Base-by-base conservation (phyloP, 2,329 filamentous ascomycete genomes). In the Epichloe uncinata region DNA sequence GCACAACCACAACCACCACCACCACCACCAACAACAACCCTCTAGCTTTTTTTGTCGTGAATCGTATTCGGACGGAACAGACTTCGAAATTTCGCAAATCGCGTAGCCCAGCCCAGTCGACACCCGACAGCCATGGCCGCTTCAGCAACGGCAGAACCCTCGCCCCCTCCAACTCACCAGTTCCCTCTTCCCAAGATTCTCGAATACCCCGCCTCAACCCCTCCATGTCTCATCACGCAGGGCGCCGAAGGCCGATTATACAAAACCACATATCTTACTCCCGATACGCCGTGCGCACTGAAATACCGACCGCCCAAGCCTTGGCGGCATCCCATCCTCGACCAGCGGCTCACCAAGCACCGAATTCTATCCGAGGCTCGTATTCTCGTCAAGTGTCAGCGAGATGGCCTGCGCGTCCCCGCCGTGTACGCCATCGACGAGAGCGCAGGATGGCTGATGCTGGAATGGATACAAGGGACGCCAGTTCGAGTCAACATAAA, bases 171-270 rank as follows among this genome's bases (percentile, higher is more conserved):
- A 47, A 48, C 55, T 22, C 58, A 63, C 47, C 54, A 58, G 50
- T 73, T 73, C 58, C 68, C 73, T 56, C 81, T 86, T 54, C 84
- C 84, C 37, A 66, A 73, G 35, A 76, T 84, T 57, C 84, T 89
- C 66, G 73, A 74, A 52, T 71, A 80, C 70, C 77, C 78, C 63
- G 71, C 77, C 54, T 72, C 79, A 38, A 66, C 72, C 57, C 67
- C 78, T 45, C 81, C 87, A 55, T 67, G 64, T 45, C 85, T 95
- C 61, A 79, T 97, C 58, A 84, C 87, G 51, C 93, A 97, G 75
- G 93, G 93, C 69, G 93, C 93, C 63, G 93, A 98, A 78, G 90
- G 87, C 53, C 87, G 91, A 56, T 80, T 98, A 63, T 97, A 94
- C 79, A 84, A 82, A 66, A 91, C 87, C 16, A 82, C 79, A 50